Percentiles rank a stretch among this genome's conserved stretches.
Conservation (phyloP, 495 filamentous ascomycete species). For the Trichoderma erinaceum region DNA sequence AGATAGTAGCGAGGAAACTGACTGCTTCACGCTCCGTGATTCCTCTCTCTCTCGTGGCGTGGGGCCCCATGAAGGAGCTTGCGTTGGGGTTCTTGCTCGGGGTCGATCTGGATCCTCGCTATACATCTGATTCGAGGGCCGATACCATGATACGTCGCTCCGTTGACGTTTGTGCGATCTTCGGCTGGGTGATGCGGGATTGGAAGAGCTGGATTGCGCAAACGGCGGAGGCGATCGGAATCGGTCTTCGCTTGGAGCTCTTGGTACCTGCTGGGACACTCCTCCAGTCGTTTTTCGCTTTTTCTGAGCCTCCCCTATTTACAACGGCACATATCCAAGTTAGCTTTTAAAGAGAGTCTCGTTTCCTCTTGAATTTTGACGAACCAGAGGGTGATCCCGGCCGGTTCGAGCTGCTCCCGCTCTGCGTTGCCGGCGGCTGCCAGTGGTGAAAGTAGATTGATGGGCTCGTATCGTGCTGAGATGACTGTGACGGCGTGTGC, state of each 20-base stretch:
- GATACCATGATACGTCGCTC: conserved; percentile 56
- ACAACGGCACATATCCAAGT: conserved; percentile 40
- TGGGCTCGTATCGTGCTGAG: conserved; percentile 56
- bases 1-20: conserved; percentile 44
- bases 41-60: conserved; percentile 19
- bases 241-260: conserved; percentile 49
- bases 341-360: conserved; percentile 39
- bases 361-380: conserved; percentile 45
- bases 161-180: conserved; percentile 63
- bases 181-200: conserved; percentile 52
- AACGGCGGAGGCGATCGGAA: conserved; percentile 50
- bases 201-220: conserved; percentile 49
- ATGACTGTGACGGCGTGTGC: conserved; percentile 30
- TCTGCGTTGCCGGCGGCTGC: conserved; percentile 67
- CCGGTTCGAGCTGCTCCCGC: conserved; percentile 48
- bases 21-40: conserved; percentile 33
- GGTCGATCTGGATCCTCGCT: not conserved
- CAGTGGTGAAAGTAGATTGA: conserved; percentile 89
- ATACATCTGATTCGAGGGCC: conserved; percentile 22
- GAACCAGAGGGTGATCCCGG: conserved; percentile 62
- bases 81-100: conserved; percentile 28
- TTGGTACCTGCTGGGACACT: conserved; percentile 47
- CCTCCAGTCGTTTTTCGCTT: conserved; percentile 63
- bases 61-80: conserved; percentile 23
- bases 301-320: conserved; percentile 58